Evolutionary conservation across 2,329 filamentous ascomycete species (phyloP), one percentile per base, ranked within the genome.

Genomic region (Exutisphaerella laricina): DNA sequence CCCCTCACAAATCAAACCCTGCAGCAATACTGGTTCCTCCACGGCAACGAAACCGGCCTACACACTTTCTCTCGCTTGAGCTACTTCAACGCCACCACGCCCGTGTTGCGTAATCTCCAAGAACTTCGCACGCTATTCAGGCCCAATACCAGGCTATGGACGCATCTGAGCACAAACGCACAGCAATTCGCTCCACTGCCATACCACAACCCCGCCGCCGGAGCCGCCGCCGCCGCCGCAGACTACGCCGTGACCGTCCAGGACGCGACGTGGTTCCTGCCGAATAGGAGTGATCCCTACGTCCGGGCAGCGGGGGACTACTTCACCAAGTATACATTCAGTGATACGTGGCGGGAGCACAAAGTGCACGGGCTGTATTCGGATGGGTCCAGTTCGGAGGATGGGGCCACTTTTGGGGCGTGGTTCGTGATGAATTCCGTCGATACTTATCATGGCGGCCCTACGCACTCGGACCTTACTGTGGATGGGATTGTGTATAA

Each of bases 401-500:
- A 75, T 45, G 72, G 72, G 9, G 69, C 67, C 1, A 73, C 73
- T 0, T 82, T 73, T 48, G 78, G 79, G 2, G 74, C 75, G 2
- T 82, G 78, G 78, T 62, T 82, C 10, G 76, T 82, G 1, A 77
- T 79, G 72, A 81, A 81, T 54, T 80, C 75, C 0, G 74, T 72
- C 50, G 78, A 82, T 39, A 79, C 77, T 0, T 80, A 80, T 51
- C 80, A 74, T 54, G 75, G 75, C 6, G 79, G 79, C 0, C 79
- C 79, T 0, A 62, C 78, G 2, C 78, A 82, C 58, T 80, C 78
- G 0, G 80, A 82, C 53, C 63, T 83, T 4, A 72, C 72, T 0
- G 79, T 82, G 0, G 79, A 82, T 51, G 79, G 78, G 0, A 81
- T 82, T 34, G 70, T 82, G 0, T 82, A 82, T 58, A 80, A 83